Evolutionary conservation across 2,329 filamentous ascomycete species (phyloP).

Genomic region (Ploettnerulaceae sp.): DNA sequence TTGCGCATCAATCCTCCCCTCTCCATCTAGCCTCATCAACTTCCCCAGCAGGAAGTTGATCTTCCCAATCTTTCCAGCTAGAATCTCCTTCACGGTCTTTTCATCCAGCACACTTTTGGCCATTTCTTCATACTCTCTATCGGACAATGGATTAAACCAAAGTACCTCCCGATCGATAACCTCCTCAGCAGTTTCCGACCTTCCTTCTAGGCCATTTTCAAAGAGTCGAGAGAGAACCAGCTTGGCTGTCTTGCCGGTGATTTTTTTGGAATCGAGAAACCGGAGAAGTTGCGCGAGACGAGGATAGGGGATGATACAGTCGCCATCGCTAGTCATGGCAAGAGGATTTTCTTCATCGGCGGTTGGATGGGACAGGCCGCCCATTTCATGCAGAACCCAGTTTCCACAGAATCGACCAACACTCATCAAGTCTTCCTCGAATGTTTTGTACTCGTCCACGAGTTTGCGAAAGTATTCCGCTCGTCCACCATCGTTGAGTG

Average conservation of each 20-base stretch:
- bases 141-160: constrained; percentile 48
- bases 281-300: constrained; percentile 42
- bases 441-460: constrained; percentile 38
- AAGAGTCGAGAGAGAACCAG: constrained; percentile 52
- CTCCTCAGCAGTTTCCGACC: constrained; percentile 38
- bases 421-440: constrained; percentile 7
- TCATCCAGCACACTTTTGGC: constrained; percentile 52
- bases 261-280: constrained; percentile 39
- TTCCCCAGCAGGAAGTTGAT: constrained; percentile 64
- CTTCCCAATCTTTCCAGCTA: constrained; percentile 59
- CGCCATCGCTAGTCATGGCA: constrained; percentile 23
- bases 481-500: constrained; percentile 71
- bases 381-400: constrained; percentile 72
- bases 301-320: constrained; percentile 24
- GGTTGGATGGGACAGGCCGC: constrained; percentile 55
- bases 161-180: constrained; percentile 55
- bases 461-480: constrained; percentile 77
- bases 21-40: constrained; percentile 57
- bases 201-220: constrained; percentile 36
- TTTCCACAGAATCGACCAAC: constrained; percentile 50
- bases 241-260: constrained; percentile 55
- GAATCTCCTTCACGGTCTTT: constrained; percentile 54
- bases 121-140: constrained; percentile 50
- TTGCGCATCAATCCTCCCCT: constrained; percentile 57
- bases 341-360: constrained; percentile 26